Evolutionary conservation across 2,329 filamentous ascomycete genomes (phyloP).

Genomic region (Coleophoma cylindrospora): DNA sequence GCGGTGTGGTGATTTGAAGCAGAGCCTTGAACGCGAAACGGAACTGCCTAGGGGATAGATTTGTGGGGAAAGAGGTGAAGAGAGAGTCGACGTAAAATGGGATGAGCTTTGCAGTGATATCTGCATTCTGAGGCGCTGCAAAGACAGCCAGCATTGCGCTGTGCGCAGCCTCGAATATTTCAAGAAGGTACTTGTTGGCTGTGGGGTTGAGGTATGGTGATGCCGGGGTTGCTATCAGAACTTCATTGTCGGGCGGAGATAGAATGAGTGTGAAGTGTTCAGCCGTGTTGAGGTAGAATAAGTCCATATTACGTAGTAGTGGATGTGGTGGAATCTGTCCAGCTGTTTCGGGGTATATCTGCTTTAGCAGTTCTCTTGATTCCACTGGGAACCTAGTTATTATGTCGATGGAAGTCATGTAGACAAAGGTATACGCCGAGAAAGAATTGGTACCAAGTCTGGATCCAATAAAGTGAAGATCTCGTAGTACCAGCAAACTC

Average conservation of each 20-base stretch:
- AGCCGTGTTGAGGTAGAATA: slow-evolving; percentile 69
- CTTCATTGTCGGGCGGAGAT: slow-evolving; percentile 49
- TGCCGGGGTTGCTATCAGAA: slow-evolving; percentile 55
- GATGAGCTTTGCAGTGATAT: slow-evolving; percentile 54
- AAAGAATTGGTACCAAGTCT: slow-evolving; percentile 59
- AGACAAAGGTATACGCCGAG: slow-evolving; percentile 66
- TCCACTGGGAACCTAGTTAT: slow-evolving; percentile 55
- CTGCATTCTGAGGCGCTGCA: slow-evolving; percentile 57
- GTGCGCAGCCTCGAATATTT: slow-evolving; percentile 69
- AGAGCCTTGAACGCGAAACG: slow-evolving; percentile 65
- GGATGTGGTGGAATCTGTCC: slow-evolving; percentile 59
- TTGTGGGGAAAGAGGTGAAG: slow-evolving; percentile 61
- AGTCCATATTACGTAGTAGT: slow-evolving; percentile 58
- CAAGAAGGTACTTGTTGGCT: slow-evolving; percentile 41
- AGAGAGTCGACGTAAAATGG: slow-evolving; percentile 66
- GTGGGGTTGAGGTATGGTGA: slow-evolving; percentile 55
- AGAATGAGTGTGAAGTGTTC: slow-evolving; percentile 63
- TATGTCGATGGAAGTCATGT: slow-evolving; percentile 64
- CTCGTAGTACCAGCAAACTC: slow-evolving; percentile 56
- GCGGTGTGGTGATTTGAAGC: slow-evolving; percentile 60
- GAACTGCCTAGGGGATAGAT: slow-evolving; percentile 64
- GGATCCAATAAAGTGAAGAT: slow-evolving; percentile 66
- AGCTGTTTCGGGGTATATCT: slow-evolving; percentile 21
- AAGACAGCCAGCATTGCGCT: slow-evolving; percentile 66
- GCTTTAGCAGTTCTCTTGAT: slow-evolving; percentile 50